Base-by-base conservation (phyloP, 345 rosid genomes). In the Combretum micranthum region DNA sequence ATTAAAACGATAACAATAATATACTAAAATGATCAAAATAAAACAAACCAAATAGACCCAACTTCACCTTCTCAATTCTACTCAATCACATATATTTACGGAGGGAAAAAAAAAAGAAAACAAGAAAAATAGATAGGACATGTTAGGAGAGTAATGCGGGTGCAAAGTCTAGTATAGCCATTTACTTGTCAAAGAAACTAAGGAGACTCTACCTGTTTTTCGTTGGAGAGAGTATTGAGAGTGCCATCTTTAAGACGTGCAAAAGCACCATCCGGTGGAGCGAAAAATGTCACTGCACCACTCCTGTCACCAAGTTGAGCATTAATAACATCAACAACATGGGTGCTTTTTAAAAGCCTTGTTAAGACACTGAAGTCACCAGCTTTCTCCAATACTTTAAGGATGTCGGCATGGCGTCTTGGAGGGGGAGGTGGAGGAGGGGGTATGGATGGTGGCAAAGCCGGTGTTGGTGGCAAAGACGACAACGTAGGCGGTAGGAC, bases 331-430 rank as follows among this genome's bases (percentile, higher is more conserved):
- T 52, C 56, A 8, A 19, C 56, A 0, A 64, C 80, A 10, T 67
- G 70, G 44, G 86, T 80, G 21, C 76, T 58, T 58, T 75, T 77
- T 58, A 80, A 62, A 1, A 80, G 77, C 9, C 80, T 70, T 47
- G 72, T 72, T 23, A 80, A 63, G 55, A 72, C 17, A 3, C 67
- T 75, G 72, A 77, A 80, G 13, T 75, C 83, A 3, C 83, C 77
- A 7, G 75, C 78, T 42, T 77, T 80, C 18, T 80, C 80, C 9
- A 80, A 80, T 75, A 83, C 76, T 46, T 78, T 78, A 19, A 79
- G 74, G 12, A 80, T 77, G 44, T 83, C 74, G 15, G 39, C 39
- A 81, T 75, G 8, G 86, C 82, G 39, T 5, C 59, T 59, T 3
- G 20, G 51, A 0, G 51, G 71, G 14, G 59, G 57, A 1, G 85